Conservation (phyloP, 2,329 filamentous ascomycete species). For the Xylariaceae sp. region DNA sequence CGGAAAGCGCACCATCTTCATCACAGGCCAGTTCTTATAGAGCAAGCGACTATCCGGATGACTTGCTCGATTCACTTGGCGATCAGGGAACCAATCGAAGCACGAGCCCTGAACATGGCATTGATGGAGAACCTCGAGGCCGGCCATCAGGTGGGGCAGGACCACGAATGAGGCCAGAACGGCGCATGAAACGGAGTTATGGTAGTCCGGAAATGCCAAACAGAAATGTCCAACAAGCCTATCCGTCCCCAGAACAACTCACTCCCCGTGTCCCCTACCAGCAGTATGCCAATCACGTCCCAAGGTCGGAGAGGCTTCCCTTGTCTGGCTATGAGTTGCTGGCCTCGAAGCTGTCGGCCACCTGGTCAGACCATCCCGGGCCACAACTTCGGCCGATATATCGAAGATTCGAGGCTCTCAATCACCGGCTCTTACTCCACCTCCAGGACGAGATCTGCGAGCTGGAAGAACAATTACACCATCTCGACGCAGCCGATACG, state of each 20-base stretch:
- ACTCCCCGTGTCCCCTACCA: slow-evolving; percentile 31
- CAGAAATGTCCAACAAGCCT: slow-evolving; percentile 33
- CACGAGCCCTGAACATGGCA: slow-evolving; percentile 39
- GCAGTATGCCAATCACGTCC: slow-evolving; percentile 32
- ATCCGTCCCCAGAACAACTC: slow-evolving; percentile 33
- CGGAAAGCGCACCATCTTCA: slow-evolving; percentile 26
- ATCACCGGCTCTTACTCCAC: slow-evolving; percentile 75
- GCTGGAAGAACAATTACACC: slow-evolving; percentile 70
- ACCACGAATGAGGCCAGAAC: slow-evolving; percentile 11
- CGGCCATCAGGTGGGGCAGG: slow-evolving; percentile 10
- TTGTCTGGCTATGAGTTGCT: slow-evolving; percentile 59
- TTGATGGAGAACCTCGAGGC: slow-evolving; percentile 26
- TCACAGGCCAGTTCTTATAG: slow-evolving; percentile 38
- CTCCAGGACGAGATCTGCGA: slow-evolving; percentile 81
- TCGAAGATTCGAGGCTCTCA: slow-evolving; percentile 73
- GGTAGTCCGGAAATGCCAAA: slow-evolving; percentile 40
- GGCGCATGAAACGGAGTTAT: slow-evolving; percentile 29
- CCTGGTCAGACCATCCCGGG: slow-evolving; percentile 22
- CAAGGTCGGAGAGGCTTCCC: slow-evolving; percentile 38
- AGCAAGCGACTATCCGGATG: slow-evolving; percentile 50
- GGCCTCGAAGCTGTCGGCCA: slow-evolving; percentile 46
- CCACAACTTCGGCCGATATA: slow-evolving; percentile 58
- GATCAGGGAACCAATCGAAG: slow-evolving; percentile 41
- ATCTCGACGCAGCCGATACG: slow-evolving; percentile 57
- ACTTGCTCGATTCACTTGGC: slow-evolving; percentile 32